phyloP scores from a whole-genome alignment of 129 eudicot species.

The Centrapalus pauciflorus region DNA sequence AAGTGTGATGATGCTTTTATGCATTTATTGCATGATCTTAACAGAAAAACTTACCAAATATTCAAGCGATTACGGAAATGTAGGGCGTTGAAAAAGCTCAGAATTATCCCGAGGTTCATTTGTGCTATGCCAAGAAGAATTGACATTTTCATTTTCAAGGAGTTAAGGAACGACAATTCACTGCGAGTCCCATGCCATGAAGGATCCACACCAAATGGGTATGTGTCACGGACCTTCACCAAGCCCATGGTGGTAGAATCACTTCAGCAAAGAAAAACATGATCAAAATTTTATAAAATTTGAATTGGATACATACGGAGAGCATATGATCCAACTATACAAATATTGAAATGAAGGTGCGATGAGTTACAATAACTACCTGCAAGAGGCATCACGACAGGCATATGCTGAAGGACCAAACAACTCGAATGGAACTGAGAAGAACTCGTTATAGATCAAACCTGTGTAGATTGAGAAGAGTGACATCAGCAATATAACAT shows the following conservation, averaged over 20 bases:
- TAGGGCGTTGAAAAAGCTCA: slow-evolving; percentile 67
- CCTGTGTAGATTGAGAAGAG: slow-evolving; percentile 83
- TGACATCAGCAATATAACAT: slow-evolving; percentile 75
- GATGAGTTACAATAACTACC: slow-evolving; percentile 28
- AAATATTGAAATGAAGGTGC: neutral
- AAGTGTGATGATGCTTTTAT: no score
- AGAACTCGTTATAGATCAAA: slow-evolving; percentile 75
- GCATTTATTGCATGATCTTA: neutral
- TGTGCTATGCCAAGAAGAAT: slow-evolving; percentile 85
- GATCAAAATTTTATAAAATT: neutral
- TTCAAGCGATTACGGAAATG: slow-evolving; percentile 54
- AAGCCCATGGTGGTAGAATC: slow-evolving; percentile 67
- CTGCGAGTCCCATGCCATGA: slow-evolving; percentile 87
- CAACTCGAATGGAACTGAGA: slow-evolving; percentile 69
- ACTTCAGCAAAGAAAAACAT: slow-evolving; percentile 29
- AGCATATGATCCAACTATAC: neutral
- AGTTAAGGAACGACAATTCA: slow-evolving; percentile 78
- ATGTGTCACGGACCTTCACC: slow-evolving; percentile 70
- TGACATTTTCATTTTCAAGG: slow-evolving; percentile 91
- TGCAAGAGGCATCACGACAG: slow-evolving; percentile 75
- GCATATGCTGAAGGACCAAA: slow-evolving; percentile 71
- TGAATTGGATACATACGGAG: neutral
- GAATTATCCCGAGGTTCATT: slow-evolving; percentile 78
- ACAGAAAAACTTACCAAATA: slow-evolving; percentile 42
- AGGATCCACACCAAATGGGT: slow-evolving; percentile 90